phyloP scores from a whole-genome alignment of 805 yeast genomes.

The Lipomyces anomalus region DNA sequence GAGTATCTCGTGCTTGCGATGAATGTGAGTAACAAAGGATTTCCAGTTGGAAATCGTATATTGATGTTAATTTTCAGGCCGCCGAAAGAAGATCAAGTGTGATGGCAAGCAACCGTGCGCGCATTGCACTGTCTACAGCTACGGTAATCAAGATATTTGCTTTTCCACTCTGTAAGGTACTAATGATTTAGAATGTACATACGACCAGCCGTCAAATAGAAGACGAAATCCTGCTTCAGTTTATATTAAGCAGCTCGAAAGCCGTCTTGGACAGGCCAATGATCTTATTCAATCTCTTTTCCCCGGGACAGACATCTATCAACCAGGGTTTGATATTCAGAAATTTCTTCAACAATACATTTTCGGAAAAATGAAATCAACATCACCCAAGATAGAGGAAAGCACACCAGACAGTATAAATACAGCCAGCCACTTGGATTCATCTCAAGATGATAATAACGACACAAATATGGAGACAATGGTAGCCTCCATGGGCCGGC shows the following conservation, averaged over 20 bases:
- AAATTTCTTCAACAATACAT: conserved; percentile 24
- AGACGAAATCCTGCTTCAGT: conserved; percentile 37
- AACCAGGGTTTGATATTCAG: conserved; percentile 31
- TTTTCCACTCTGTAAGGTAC: neutral
- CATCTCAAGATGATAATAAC: too few relatives aligned
- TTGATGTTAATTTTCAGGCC: conserved; percentile 26
- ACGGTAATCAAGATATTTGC: conserved; percentile 37
- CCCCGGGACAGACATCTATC: conserved; percentile 39
- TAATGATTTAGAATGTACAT: conserved; percentile 51
- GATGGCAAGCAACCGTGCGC: conserved; percentile 75
- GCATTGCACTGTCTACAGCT: conserved; percentile 81
- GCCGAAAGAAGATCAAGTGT: conserved; percentile 72
- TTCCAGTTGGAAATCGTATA: conserved; percentile 1
- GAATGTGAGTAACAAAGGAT: conserved; percentile 40
- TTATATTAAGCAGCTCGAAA: conserved; percentile 33
- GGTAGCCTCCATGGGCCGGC: conserved; percentile 27
- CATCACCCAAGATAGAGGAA: conserved; percentile 1
- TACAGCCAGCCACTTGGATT: neutral
- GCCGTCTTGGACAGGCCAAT: conserved; percentile 36
- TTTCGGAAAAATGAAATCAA: neutral
- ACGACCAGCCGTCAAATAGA: conserved; percentile 67
- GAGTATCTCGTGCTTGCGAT: conserved; percentile 73
- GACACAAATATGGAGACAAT: conserved; percentile 27
- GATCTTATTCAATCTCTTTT: conserved; percentile 34
- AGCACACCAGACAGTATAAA: neutral